phyloP scores from a whole-genome alignment of 257 asterid genomes.

The Ligustrum vulgare region DNA sequence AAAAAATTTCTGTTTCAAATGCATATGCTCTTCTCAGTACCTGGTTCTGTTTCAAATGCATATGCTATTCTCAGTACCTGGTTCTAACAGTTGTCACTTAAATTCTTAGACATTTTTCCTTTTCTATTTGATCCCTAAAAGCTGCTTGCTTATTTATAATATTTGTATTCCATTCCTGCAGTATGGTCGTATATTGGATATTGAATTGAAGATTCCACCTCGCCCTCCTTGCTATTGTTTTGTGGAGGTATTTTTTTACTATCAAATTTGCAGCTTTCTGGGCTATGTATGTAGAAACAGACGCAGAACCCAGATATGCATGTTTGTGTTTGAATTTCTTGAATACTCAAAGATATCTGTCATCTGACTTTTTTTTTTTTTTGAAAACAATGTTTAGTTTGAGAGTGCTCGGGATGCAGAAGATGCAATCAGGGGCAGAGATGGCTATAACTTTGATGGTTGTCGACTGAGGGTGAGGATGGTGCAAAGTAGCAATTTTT shows the following conservation, averaged over 20 bases:
- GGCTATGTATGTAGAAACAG: not conserved
- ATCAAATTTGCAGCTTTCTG: not conserved
- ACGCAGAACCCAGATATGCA: not conserved
- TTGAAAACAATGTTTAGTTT: conserved; percentile 48
- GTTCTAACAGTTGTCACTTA: not conserved
- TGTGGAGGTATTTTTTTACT: conserved; percentile 66
- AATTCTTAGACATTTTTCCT: not conserved
- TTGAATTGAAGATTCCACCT: conserved; percentile 94
- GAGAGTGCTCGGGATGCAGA: conserved; percentile 89
- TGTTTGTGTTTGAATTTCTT: not conserved
- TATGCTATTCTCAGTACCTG: not conserved
- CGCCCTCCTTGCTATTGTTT: conserved; percentile 98
- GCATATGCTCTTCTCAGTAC: not conserved
- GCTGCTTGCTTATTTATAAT: not conserved
- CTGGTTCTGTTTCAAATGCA: not conserved
- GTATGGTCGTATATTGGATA: conserved; percentile 96
- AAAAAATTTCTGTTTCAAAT: not conserved
- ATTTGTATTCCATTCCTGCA: conserved; percentile 33
- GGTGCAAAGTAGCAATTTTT: not conserved
- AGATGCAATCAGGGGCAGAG: conserved; percentile 95
- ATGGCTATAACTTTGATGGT: conserved; percentile 96
- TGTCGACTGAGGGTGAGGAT: conserved; percentile 84
- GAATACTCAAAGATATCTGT: not conserved
- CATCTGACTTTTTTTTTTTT: conserved; percentile 4
- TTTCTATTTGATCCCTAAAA: not conserved